These are phyloP conservation scores for Rhodosporidiobolus odoratus DNA, from an alignment of 768 basidiomycete species.

Conservation along the genomic window DNA sequence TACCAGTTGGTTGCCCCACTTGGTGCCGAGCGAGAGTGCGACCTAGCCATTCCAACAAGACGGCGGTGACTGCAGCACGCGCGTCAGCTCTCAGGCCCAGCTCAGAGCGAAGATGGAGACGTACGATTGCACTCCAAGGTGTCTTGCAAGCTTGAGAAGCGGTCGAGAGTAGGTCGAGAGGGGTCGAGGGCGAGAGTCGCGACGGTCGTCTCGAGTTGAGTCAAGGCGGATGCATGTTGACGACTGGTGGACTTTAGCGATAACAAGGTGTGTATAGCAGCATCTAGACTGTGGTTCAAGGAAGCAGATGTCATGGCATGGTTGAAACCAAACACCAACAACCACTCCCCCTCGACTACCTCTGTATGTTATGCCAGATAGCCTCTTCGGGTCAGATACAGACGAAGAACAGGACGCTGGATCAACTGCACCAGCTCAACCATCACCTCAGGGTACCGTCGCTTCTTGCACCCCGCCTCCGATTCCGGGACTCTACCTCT, in stretches of 20 bases:
- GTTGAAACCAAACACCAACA: not conserved
- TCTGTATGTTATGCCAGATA: conserved; percentile 16
- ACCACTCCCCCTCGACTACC: not conserved
- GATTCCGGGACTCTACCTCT: conserved; percentile 27
- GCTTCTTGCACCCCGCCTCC: conserved; percentile 11
- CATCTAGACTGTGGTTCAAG: not conserved
- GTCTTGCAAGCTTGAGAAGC: conserved; percentile 25
- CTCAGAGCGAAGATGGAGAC: not conserved
- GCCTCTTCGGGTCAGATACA: conserved; percentile 32
- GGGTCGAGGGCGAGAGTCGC: conserved; percentile 18
- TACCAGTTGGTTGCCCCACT: not conserved
- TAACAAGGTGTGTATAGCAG: conserved; percentile 10
- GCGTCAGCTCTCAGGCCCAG: not conserved
- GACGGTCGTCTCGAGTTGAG: conserved; percentile 11
- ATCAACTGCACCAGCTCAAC: too few species aligned
- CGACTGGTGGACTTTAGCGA: not conserved
- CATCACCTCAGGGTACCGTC: not conserved
- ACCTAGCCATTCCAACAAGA: conserved; percentile 30
- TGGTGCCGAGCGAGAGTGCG: conserved; percentile 3
- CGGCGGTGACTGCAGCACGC: conserved; percentile 6
- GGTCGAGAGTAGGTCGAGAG: not conserved
- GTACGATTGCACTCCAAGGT: conserved; percentile 15
- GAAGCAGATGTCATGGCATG: not conserved
- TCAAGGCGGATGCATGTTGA: conserved; percentile 2
- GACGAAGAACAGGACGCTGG: not conserved